Base-by-base conservation (phyloP, 805 yeast genomes). In the Saccharomyces kudriavzevii region DNA sequence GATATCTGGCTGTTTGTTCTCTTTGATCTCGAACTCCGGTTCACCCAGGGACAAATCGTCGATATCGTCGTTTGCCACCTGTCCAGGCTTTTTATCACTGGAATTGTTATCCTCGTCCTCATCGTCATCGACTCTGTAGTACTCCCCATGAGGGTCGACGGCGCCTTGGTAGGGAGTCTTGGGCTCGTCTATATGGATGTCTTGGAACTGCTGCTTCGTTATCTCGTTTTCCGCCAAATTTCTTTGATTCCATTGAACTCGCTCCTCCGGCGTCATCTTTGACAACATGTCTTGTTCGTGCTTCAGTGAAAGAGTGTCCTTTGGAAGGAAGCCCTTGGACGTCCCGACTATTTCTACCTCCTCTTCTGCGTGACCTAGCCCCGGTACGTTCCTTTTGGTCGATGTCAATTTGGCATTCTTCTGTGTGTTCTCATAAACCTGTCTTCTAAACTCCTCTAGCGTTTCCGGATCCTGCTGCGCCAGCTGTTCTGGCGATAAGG, bases 131-230 rank as follows among this genome's bases (percentile, higher is more conserved):
- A 79, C 81, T 51, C 78, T 77, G 60, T 89, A 89, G 65, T 87
- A 86, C 62, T 90, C 96, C 30, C 88, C 89, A 51, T 79, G 76
- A 0, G 94, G 91, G 62, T 86, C 84, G 27, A 88, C 85, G 0
- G 96, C 95, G 10, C 94, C 95, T 66, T 88, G 95, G 63, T 86
- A 91, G 4, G 97, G 97, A 0, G 97, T 91, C 74, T 91, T 91
- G 24, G 97, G 97, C 68, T 91, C 97, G 64, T 89, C 96, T 47
- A 91, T 89, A 54, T 67, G 69, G 47, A 74, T 67, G 54, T 74
- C 75, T 49, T 72, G 74, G 46, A 66, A 67, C 60, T 85, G 88
- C 66, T 81, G 87, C 65, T 90, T 96, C 3, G 88, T 78, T n/a
- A 79, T 67, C 50, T 78, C 79, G 54, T 76, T 76, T 50, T 78